Evolutionary conservation across 2,329 filamentous ascomycete genomes (phyloP), one percentile per base, ranked within the genome.

Genomic region (Tolypocladium sp.): DNA sequence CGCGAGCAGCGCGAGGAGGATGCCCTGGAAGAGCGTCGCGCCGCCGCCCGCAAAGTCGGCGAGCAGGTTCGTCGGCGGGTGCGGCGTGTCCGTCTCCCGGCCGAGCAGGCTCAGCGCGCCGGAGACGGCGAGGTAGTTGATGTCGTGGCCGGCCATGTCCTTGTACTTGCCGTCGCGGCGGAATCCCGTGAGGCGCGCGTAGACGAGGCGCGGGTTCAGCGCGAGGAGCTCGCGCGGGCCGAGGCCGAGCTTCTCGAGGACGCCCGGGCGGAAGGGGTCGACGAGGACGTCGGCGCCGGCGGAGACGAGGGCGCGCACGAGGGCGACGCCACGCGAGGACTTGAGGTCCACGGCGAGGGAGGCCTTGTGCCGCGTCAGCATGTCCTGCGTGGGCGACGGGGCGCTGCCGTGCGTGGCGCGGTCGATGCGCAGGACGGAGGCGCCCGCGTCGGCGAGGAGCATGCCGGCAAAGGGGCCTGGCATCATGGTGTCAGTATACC

Each of bases 1-100:
- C 17, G 85, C 80, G 12, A 95, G 68, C 60, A 97, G 73, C 0
- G 94, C 93, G 25, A 97, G 78, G 58, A 97, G 72, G 5, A 97
- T 85, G 0, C 92, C 93, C 60, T 92, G 79, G 67, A 94, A 91
- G 49, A 94, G 86, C 64, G 86, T 86, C 0, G 89, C 87, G 40
- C 93, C 93, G 25, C 93, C 93, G 38, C 92, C 93, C 0, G 90
- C 94, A 65, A 97, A 97, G 71, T 97, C 93, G 0, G 86, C 93
- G 1, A 97, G 76, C 22, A 97, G 81, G 68, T 97, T 97, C 7
- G 79, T 84, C 0, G 94, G 94, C 22, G 92, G 82, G 62, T 88
- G 86, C 1, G 93, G 93, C 63, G 84, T 86, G 68, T 87, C 83
- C 20, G 79, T 82, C 35, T 77, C 77, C 0, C 89, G 79, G 1